Base-by-base conservation (phyloP, 345 rosid species). In the Eucalyptus decipiens region DNA sequence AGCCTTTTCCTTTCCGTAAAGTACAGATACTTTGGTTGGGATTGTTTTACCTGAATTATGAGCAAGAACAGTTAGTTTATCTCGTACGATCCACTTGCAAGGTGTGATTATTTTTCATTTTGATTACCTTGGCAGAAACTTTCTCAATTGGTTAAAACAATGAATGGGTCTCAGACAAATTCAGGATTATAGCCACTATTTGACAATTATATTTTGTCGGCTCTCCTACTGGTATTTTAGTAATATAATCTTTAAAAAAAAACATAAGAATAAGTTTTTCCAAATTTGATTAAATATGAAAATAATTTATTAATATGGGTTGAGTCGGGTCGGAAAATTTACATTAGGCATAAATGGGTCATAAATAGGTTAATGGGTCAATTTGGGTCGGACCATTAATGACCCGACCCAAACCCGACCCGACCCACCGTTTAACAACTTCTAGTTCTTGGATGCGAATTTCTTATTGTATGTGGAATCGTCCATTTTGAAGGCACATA, bases 351-450 rank as follows among this genome's bases (percentile, higher is more conserved):
- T 49, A 49, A 49, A 49, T 49, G 6, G 49, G 1, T 47, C 15
- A 48, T 48, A 48, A 48, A 48, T 49, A 3, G 19, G 3, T 50
- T 50, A 50, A 50, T 50, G 19, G 8, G 19, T 6, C 3, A 6
- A 50, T 50, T 50, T 50, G 19, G 52, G 8, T 50, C 0, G 18
- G 1, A 16, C 52, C 52, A 16, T 50, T 50, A 50, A 50, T 16
- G 52, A 50, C 3, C 19, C 19, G 3, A 50, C 19, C 19, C 51
- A 49, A 49, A 49, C 18, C 6, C 1, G 2, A 48, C 50, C 0
- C 52, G 3, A 49, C 18, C 51, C 0, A 16, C 0, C 3, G 1
- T 16, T 50, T 50, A 50, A 50, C 3, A 50, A 0, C 52, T n/a
- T 50, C 52, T 50, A 50, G 2, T 21, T 54, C 28, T 54, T 21